Evolutionary conservation across 345 rosid genomes (phyloP), one percentile per base, ranked within the genome.

Genomic region (Ceriops zippeliana): DNA sequence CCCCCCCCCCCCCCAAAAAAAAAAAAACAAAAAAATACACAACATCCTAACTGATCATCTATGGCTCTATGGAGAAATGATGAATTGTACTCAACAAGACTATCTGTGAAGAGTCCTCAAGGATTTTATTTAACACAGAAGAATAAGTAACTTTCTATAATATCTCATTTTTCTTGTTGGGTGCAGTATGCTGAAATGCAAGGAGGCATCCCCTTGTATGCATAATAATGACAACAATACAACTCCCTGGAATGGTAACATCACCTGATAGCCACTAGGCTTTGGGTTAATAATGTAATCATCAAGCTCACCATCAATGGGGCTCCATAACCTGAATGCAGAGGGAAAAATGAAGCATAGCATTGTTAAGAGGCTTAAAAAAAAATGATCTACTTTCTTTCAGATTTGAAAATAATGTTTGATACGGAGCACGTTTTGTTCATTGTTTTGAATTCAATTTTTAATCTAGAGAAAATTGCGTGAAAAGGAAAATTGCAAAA

Each of bases 201-300:
- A 57, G 19, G 31, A 16, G n/a, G 22, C 38, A 34, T 22, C 24
- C 35, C 27, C 46, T 57, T 22, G 35, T 51, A 59, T 46, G 17
- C 13, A 30, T 24, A 56, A 38, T 4, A 9, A 63, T 63, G 22
- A 15, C 19, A 42, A 13, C 49, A 42, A 42, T 3, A 13, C 16
- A 42, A 15, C 49, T 42, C 49, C 49, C 17, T 42, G 49, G 17
- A 42, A 42, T 11, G 49, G 49, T 42, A 38, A 75, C 49, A 64
- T 79, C 24, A 88, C 93, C 93, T 88, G 93, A 78, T 88, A 88
- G 62, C 93, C 93, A 67, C 89, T 88, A 58, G 89, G 81, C 74
- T 88, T 88, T 57, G 93, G 93, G 67, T 88, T 88, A 63, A 88
- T 84, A 75, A 88, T 85, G 74, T 88, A 88, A 76, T 88, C 93